phyloP scores from a whole-genome alignment of 2,329 filamentous ascomycete species.

The Trichophyton mentagrophytes region DNA sequence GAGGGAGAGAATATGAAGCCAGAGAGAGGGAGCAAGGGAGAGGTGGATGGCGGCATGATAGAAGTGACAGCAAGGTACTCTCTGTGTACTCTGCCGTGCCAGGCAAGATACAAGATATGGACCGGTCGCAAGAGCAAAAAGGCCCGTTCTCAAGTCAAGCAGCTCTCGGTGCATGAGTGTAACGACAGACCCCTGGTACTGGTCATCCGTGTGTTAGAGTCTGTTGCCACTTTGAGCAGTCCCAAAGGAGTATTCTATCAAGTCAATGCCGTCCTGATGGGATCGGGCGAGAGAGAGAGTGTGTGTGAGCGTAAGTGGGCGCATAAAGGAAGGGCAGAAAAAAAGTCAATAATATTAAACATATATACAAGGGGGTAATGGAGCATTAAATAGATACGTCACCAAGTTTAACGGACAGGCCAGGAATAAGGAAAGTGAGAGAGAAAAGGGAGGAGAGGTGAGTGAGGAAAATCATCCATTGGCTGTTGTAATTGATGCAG shows the following conservation, averaged over 20 bases:
- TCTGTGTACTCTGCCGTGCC: not conserved
- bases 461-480: not conserved
- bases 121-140: not conserved
- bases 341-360: conserved; percentile 2
- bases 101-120: not conserved
- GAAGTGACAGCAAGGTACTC: not conserved
- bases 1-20: not conserved
- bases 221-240: not conserved
- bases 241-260: not conserved
- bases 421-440: not conserved
- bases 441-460: not conserved
- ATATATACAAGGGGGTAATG: not conserved
- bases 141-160: not conserved
- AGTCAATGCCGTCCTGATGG: not conserved
- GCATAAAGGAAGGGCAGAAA: not conserved
- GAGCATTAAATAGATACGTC: not conserved
- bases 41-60: not conserved
- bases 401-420: not conserved
- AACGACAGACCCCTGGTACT: not conserved
- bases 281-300: not conserved
- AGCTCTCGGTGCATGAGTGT: not conserved
- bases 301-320: not conserved
- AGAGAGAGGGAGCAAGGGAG: not conserved
- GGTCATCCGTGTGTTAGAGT: not conserved
- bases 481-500: not conserved